Evolutionary conservation across 1,284 basidiomycete species (phyloP), one percentile per base, ranked within the genome.

Genomic region (Rhodotorula sp.): DNA sequence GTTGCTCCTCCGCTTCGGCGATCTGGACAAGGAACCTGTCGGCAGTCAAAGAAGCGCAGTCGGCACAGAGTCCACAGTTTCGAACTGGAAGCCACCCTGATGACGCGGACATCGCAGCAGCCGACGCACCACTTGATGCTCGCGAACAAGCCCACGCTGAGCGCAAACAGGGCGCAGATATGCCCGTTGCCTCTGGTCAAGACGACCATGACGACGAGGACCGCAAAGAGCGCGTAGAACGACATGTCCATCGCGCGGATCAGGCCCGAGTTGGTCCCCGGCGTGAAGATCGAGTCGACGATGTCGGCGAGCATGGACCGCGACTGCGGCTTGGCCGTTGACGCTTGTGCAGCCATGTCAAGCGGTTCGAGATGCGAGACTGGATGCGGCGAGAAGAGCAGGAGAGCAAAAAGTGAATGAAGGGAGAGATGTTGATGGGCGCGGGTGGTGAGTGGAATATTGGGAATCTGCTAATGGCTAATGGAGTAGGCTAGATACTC

Each of bases 191-290:
- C 80, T 3, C 77, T 67, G 1, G 82, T 81, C 20, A 80, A 69
- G 49, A 80, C 65, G 21, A 80, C 62, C 51, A 83, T 76, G 14
- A 70, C 76, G 56, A 71, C 59, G 21, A 83, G 76, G 21, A 79
- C 80, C 26, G 78, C 58, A 43, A 83, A 81, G 26, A 83, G 79
- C 10, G 77, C 81, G 72, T 80, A 80, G 78, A 83, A 83, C 47
- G 80, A 79, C 51, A 74, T 74, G 68, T 80, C 79, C 82, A 83
- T 83, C 58, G 78, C 78, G 58, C 71, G 58, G 51, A 79, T 58
- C 49, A 79, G 69, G 29, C 76, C 76, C 1, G 61, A 47, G 58
- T 78, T 77, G 18, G 78, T 77, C 2, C 76, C 76, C 16, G 76
- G 76, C 23, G 60, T 64, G 52, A 75, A 77, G 69, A 77, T 69